Evolutionary conservation across 75 land plant species (phyloP).

Genomic region (Picea sitchensis): DNA sequence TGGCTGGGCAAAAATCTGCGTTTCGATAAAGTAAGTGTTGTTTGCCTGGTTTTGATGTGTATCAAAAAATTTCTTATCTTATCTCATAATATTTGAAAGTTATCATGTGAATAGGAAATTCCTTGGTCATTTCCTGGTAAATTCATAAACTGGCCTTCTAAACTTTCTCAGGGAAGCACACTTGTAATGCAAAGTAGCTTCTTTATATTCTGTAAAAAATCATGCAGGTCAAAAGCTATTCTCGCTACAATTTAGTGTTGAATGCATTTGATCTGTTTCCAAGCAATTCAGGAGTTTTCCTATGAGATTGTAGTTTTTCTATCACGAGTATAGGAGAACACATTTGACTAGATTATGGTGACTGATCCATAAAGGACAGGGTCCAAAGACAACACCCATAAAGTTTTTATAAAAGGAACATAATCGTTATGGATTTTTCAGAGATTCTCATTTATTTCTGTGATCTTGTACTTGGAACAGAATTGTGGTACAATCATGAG

Average conservation of each 20-base stretch:
- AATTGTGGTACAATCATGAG: background rate
- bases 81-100: background rate
- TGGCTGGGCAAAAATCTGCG: constrained; percentile 89
- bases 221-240: background rate
- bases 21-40: constrained; percentile 78
- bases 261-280: background rate
- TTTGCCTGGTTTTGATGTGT: background rate
- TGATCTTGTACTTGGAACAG: background rate
- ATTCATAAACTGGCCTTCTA: background rate
- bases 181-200: background rate
- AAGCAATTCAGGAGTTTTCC: background rate
- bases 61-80: background rate
- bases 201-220: background rate
- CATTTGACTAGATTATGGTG: background rate
- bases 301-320: background rate
- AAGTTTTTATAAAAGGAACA: background rate
- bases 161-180: background rate
- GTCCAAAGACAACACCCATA: background rate
- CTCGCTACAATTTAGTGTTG: background rate
- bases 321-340: background rate
- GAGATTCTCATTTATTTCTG: background rate
- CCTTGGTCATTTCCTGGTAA: background rate
- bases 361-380: background rate
- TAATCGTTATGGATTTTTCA: background rate
- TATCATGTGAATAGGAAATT: background rate